Conservation (phyloP, 1,139 yeast genomes). For the Taphrina deformans region DNA sequence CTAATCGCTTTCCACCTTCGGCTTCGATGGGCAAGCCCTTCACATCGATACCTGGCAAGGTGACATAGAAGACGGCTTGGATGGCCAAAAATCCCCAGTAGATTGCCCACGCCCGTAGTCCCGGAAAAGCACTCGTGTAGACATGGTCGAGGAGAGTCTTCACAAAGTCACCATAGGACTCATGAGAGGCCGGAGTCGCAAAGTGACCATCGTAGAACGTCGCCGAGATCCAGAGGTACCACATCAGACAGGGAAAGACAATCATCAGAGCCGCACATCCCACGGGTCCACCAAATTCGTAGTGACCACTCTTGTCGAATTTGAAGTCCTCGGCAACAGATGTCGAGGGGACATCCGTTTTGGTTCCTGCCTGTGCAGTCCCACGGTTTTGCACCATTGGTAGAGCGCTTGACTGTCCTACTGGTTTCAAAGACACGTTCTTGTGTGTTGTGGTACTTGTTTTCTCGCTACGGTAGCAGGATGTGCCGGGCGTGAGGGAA, state of each 20-base stretch:
- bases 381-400: conserved; percentile 8
- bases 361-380: background rate
- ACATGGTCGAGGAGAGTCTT: conserved; percentile 51
- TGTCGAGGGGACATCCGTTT: background rate
- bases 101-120: conserved; percentile 62
- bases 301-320: conserved; percentile 30
- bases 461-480: background rate
- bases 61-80: conserved; percentile 74
- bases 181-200: conserved; percentile 59
- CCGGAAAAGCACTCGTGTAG: conserved; percentile 65
- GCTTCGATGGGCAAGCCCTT: conserved; percentile 91
- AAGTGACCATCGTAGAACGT: conserved; percentile 71
- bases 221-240: conserved; percentile 93
- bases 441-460: background rate
- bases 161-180: conserved; percentile 58
- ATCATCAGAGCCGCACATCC: conserved; percentile 92
- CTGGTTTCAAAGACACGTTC: background rate
- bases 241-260: conserved; percentile 91
- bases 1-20: conserved; percentile 72
- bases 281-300: conserved; percentile 89
- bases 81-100: conserved; percentile 69
- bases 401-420: background rate
- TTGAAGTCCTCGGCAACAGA: background rate
- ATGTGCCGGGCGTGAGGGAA: background rate
- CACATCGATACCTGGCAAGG: conserved; percentile 93